Base-by-base conservation (phyloP, 139 green algal species). In the Eudorina sp. region DNA sequence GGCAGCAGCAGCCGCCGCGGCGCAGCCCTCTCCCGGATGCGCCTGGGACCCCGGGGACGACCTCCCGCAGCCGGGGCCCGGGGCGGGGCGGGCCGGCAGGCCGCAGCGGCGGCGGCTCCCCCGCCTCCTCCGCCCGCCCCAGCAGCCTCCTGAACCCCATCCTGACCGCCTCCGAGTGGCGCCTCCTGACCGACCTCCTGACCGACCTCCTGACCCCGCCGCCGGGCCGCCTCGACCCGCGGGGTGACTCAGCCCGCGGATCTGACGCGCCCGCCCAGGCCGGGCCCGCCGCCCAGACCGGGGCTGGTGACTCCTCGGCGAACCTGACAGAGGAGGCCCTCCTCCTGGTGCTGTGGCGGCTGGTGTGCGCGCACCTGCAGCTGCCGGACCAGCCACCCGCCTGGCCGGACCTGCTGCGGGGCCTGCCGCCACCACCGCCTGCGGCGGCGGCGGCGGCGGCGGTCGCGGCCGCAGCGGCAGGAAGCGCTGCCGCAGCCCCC, bases 271-370 rank as follows among this genome's bases (percentile, higher is more conserved):
- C 43, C 41, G 43, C 27, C 25, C 7, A 6, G n/a, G 8, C 14
- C 43, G 27, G 43, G 3, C 14, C 43, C 5, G 43, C 31, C 11
- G 53, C 34, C 36, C 21, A 23, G 0, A 36, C 18, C 23, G 1
- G 53, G 0, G 29, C 8, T 5, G 27, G 2, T 43, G 62, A 43
- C 69, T 19, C 27, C 4, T 23, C 9, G 8, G 0, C 2, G n/a
- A 21, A 43, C 7, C 55, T 86, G 8, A 36, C 38, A 1, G 60
- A 86, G 40, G 2, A 4, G 7, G 80, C 41, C 41, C 66, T 87
- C 6, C 66, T 87, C 19, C 34, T 51, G 81, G 29, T 40, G 43
- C 34, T 87, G 31, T 87, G 81, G 81, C 81, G 81, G 27, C 25
- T 53, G 43, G 80, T 77, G 31, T 74, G 79, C 43, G 1, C 51